phyloP scores from a whole-genome alignment of 352 stramenopile species.

The Phytophthora rubi region DNA sequence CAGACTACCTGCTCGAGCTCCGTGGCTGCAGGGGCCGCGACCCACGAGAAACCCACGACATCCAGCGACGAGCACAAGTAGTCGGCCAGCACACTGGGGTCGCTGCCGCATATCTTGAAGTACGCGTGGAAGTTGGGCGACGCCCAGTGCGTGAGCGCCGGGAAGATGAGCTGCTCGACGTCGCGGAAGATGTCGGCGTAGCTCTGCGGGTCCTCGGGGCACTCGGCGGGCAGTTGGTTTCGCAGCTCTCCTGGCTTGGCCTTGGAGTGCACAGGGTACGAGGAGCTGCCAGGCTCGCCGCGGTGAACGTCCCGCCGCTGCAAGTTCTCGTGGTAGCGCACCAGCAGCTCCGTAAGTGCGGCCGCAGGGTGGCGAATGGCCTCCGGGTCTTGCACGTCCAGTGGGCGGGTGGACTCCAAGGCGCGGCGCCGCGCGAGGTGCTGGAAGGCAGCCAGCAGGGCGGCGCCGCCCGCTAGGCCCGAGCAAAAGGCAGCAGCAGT shows the following conservation, averaged over 20 bases:
- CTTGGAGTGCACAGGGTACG: conserved; percentile 49
- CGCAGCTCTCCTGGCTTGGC: conserved; percentile 56
- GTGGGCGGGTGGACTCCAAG: conserved; percentile 44
- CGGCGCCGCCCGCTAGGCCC: conserved; percentile 46
- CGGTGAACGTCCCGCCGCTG: conserved; percentile 40
- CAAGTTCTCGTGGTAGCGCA: conserved; percentile 67
- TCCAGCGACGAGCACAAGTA: conserved; percentile 61
- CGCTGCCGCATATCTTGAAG: conserved; percentile 58
- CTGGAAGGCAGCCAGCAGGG: conserved; percentile 49
- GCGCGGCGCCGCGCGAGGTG: conserved; percentile 36
- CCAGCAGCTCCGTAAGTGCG: conserved; percentile 60
- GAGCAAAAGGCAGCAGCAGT: conserved; percentile 49
- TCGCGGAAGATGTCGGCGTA: conserved; percentile 72
- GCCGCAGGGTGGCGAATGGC: conserved; percentile 52
- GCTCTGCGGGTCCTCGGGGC: conserved; percentile 58
- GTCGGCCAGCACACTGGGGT: conserved; percentile 63
- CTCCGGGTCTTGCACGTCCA: conserved; percentile 48
- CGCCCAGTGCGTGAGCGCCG: conserved; percentile 73
- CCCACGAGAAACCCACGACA: conserved; percentile 73
- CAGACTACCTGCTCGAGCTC: conserved; percentile 75
- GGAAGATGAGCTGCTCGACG: conserved; percentile 64
- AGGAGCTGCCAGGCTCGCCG: conserved; percentile 36
- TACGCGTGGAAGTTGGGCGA: conserved; percentile 74
- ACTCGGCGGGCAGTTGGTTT: conserved; percentile 42
- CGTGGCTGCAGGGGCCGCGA: conserved; percentile 60